Evolutionary conservation across 306 rosid species (phyloP).

Genomic region (Trifolium pratense): DNA sequence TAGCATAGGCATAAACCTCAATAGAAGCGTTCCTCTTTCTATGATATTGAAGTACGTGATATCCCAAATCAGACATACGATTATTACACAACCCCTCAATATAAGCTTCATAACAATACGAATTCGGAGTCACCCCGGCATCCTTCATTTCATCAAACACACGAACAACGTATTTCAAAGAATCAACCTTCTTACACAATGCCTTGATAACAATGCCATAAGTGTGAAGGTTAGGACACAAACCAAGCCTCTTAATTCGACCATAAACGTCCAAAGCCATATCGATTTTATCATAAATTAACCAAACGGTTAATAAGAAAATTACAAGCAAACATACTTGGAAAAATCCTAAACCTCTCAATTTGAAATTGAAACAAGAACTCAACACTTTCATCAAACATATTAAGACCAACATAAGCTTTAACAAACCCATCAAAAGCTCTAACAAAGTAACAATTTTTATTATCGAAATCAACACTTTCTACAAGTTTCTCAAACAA

Average conservation of each 20-base stretch:
- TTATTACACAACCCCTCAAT: constrained; percentile 76
- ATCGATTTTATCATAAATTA: constrained; percentile 49
- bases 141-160: constrained; percentile 70
- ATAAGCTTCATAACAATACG: constrained; percentile 63
- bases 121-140: constrained; percentile 52
- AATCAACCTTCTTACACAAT: constrained; percentile 57
- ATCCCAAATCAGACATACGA: constrained; percentile 58
- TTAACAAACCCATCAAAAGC: constrained; percentile 65
- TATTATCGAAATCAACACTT: background rate
- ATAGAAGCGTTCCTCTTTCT: constrained; percentile 49
- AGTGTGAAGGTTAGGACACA: constrained; percentile 65
- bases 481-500: constrained; percentile 52
- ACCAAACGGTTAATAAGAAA: constrained; percentile 71
- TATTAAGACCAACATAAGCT: constrained; percentile 56
- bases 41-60: constrained; percentile 59
- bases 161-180: constrained; percentile 51
- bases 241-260: constrained; percentile 72
- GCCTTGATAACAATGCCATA: constrained; percentile 75
- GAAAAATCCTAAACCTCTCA: constrained; percentile 58
- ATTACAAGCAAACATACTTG: constrained; percentile 64
- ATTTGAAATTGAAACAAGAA: constrained; percentile 52
- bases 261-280: constrained; percentile 57
- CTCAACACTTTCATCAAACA: constrained; percentile 73
- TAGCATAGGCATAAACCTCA: constrained; percentile 60
- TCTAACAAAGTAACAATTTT: constrained; percentile 38